A percentile compares a stretch with the other conserved stretches of the same genome.
These are phyloP conservation scores for Sicyos edulis DNA, from an alignment of 306 rosid genomes.

Conservation along the genomic window DNA sequence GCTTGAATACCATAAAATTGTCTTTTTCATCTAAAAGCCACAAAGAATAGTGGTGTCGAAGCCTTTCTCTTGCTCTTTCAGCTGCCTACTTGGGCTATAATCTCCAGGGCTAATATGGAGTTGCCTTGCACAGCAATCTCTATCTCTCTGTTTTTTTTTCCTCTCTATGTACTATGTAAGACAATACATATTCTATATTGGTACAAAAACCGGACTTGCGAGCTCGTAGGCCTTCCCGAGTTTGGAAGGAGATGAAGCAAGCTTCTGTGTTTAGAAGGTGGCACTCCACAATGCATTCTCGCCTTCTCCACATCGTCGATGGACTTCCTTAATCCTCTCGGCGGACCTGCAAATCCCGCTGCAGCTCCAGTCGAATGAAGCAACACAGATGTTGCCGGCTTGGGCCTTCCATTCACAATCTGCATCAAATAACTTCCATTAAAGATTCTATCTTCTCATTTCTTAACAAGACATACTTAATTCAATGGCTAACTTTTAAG, in stretches of 20 bases:
- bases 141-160: constrained; percentile 2
- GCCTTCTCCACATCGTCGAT: too few species aligned
- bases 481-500: constrained; percentile 10
- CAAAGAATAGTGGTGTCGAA: constrained; percentile 54
- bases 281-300: too few species aligned
- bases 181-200: constrained; percentile 36
- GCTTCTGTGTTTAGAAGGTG: too few species aligned
- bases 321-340: too few species aligned
- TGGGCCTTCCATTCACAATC: too few species aligned
- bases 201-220: constrained; percentile 1
- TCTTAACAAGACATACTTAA: neutral
- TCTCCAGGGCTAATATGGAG: constrained; percentile 64
- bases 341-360: too few species aligned
- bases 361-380: too few species aligned
- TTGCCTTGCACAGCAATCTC: constrained; percentile 44
- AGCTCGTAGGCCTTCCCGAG: constrained; percentile 45
- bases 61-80: constrained; percentile 34
- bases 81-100: constrained; percentile 33
- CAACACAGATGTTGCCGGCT: too few species aligned
- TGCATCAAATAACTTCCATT: neutral
- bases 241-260: constrained; percentile 45
- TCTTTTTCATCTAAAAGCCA: constrained; percentile 33
- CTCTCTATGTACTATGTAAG: constrained; percentile 31
- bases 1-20: constrained; percentile 1
- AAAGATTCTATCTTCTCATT: neutral